These are phyloP conservation scores for Boletus speciosus DNA, from an alignment of 768 basidiomycete genomes.

Conservation along the genomic window DNA sequence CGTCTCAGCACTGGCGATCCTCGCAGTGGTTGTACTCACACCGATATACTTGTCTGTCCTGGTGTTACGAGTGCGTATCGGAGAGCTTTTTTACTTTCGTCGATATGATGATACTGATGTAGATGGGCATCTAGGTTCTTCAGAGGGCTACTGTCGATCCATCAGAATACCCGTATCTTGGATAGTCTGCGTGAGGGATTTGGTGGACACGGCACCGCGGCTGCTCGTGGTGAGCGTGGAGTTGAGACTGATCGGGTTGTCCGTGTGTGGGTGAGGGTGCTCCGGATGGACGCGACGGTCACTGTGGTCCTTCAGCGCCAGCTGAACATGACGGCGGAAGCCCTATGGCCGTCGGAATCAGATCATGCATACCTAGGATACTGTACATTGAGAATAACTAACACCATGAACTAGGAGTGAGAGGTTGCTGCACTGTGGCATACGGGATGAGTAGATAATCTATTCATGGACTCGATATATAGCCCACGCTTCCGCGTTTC, in stretches of 20 bases:
- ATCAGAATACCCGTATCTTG: constrained; percentile 6
- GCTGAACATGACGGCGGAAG: neutral
- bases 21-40: constrained; percentile 1
- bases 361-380: neutral
- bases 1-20: constrained; percentile 16
- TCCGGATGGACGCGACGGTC: neutral
- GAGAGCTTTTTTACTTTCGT: neutral
- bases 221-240: no score
- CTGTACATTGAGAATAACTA: neutral
- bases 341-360: neutral
- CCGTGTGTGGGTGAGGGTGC: neutral
- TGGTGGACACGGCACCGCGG: neutral
- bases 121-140: neutral
- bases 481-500: no score
- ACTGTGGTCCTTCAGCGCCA: neutral
- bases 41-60: constrained; percentile 10
- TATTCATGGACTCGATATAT: no score
- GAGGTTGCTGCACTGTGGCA: neutral
- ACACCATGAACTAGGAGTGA: neutral
- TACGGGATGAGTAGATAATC: neutral
- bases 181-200: neutral
- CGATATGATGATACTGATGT: neutral
- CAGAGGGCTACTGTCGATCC: neutral
- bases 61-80: constrained; percentile 8
- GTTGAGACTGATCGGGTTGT: neutral